Base-by-base conservation (phyloP, 2,329 filamentous ascomycete species). In the Pseudomassariella vexata region DNA sequence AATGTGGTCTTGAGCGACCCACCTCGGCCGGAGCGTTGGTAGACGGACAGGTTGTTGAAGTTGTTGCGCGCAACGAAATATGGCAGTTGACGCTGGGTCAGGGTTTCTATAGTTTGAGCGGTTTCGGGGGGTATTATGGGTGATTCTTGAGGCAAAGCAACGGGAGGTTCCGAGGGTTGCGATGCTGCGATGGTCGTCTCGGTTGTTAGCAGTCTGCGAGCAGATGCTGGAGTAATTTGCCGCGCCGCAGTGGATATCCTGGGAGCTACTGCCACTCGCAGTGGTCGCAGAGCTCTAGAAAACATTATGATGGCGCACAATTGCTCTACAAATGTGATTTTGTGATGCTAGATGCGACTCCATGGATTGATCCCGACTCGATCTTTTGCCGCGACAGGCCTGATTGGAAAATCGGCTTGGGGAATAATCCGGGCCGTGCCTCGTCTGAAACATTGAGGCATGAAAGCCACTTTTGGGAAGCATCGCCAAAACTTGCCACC, bases 61-160 rank as follows among this genome's bases (percentile, higher is more conserved):
- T 68, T 63, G 3, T 86, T 90, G 40, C 87, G 81, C 31, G 68
- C 67, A 42, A 96, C 71, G 48, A 79, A 71, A 65, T 88, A 95
- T 9, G 76, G 71, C 19, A 76, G 56, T 29, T 66, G 56, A 60
- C n/a, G n/a, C n/a, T n/a, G n/a, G n/a, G n/a, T n/a, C n/a, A n/a
- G n/a, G n/a, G n/a, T n/a, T n/a, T n/a, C n/a, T n/a, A n/a, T n/a
- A n/a, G n/a, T n/a, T 12, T 37, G 46, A 46, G n/a, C 47, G 42
- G 30, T 45, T 21, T 19, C 19, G 22, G 34, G 38, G 36, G 34
- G 42, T 37, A 32, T 44, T 43, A 37, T 30, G 33, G 17, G 39
- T 11, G 8, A 30, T 28, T 9, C 23, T 17, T 25, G 22, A n/a
- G 17, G 26, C 32, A 20, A n/a, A n/a, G n/a, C 14, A 11, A 6